phyloP scores from a whole-genome alignment of 2,329 filamentous ascomycete genomes.

The Parascedosporium putredinis region DNA sequence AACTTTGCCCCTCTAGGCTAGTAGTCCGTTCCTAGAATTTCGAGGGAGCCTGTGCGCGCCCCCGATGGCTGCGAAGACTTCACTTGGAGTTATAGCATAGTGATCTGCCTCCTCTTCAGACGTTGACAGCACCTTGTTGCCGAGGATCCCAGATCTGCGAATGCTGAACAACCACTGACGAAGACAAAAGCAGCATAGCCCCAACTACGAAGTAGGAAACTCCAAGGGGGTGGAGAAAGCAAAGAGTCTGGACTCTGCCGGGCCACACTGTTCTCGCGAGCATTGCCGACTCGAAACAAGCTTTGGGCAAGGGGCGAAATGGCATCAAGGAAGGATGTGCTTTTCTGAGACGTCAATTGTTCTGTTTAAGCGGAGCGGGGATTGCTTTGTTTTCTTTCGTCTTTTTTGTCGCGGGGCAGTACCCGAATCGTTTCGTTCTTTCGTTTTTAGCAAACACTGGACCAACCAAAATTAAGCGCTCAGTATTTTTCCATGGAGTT shows the following conservation, averaged over 20 bases:
- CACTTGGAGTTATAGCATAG: neutral
- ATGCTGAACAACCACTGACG: no score
- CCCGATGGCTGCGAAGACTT: neutral
- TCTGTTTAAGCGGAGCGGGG: slow-evolving; percentile 6
- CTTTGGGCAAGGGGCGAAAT: neutral
- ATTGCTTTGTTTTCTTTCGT: no score
- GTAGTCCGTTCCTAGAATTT: no score
- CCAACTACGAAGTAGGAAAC: neutral
- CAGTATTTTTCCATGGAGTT: no score
- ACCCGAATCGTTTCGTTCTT: no score
- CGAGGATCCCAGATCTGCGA: no score
- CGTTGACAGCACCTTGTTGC: neutral
- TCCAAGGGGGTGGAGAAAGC: neutral
- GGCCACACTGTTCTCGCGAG: neutral
- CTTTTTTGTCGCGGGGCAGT: no score
- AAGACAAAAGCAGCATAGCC: no score
- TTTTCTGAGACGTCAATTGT: slow-evolving; percentile 4
- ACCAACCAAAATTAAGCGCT: no score
- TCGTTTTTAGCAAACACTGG: no score
- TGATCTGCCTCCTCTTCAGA: slow-evolving; percentile 1
- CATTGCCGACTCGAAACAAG: slow-evolving; percentile 5
- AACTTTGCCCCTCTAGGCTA: no score
- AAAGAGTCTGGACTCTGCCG: neutral
- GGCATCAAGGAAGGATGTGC: neutral
- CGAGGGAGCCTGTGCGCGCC: no score